Percentiles rank a stretch among this genome's conserved stretches.
Evolutionary conservation across 228 moss, liverwort and hornwort species (phyloP).

Genomic region (Sphagnum fallax): DNA sequence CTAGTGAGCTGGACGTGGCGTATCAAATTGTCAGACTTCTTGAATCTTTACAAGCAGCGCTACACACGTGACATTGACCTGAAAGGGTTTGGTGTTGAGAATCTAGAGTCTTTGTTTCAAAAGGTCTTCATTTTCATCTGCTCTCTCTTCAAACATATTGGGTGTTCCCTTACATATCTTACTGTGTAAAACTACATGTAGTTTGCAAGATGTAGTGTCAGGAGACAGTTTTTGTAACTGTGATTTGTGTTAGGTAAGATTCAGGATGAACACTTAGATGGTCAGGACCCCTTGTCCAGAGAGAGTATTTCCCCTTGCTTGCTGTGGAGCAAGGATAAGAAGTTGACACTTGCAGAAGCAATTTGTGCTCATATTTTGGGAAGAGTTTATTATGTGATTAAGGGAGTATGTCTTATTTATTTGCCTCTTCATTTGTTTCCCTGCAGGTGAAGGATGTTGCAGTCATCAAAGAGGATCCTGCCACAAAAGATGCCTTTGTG

Average conservation of each 20-base stretch:
- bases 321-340: too few relatives aligned
- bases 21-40: slow-evolving; percentile 30
- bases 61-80: slow-evolving; percentile 44
- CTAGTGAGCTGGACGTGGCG: slow-evolving; percentile 50
- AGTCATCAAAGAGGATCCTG: slow-evolving; percentile 40
- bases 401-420: too few relatives aligned
- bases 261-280: too few relatives aligned
- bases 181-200: not conserved
- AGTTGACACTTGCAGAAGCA: too few relatives aligned
- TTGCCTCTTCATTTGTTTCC: not conserved
- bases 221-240: too few relatives aligned
- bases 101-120: slow-evolving; percentile 59
- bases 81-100: slow-evolving; percentile 44
- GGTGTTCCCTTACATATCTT: not conserved
- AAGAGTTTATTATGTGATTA: too few relatives aligned
- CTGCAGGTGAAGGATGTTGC: slow-evolving; percentile 62
- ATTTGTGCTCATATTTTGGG: too few relatives aligned
- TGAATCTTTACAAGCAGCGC: slow-evolving; percentile 34
- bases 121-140: slow-evolving; percentile 27
- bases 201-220: not conserved
- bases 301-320: too few relatives aligned
- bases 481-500: slow-evolving; percentile 29
- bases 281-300: too few relatives aligned
- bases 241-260: too few relatives aligned
- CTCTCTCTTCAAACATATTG: not conserved